Evolutionary conservation across 2,329 filamentous ascomycete species (phyloP).

Genomic region (Neocucurbitaria cava): DNA sequence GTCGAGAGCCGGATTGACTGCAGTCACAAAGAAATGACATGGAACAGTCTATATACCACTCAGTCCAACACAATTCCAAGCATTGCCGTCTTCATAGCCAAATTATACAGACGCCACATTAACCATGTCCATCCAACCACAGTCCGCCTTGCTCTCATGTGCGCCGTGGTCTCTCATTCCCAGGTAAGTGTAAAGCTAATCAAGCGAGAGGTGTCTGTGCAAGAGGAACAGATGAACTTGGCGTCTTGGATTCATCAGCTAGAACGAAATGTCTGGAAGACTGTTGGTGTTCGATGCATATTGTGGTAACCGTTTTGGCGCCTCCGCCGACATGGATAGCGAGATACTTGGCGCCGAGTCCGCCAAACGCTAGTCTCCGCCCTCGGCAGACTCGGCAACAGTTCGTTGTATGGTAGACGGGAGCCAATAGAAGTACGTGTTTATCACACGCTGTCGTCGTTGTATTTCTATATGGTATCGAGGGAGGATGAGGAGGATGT

Average conservation of each 20-base stretch:
- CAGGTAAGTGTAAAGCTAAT: constrained; percentile 8
- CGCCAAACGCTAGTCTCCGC: constrained; percentile 23
- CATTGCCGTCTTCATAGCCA: constrained; percentile 3
- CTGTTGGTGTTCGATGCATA: constrained; percentile 5
- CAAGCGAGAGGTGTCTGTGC: constrained; percentile 1
- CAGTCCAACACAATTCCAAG: constrained; percentile 1
- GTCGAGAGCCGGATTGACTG: constrained; percentile 11
- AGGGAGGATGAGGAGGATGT: not conserved
- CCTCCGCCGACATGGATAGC: constrained; percentile 19
- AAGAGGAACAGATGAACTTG: constrained; percentile 14
- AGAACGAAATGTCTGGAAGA: constrained; percentile 1
- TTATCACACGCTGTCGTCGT: constrained; percentile 17
- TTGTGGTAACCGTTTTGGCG: constrained; percentile 8
- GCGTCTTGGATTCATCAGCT: constrained; percentile 16
- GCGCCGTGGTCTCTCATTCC: constrained; percentile 5
- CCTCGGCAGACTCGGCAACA: constrained; percentile 14
- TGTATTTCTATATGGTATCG: constrained; percentile 11
- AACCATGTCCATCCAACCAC: constrained; percentile 18
- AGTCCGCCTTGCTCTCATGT: constrained; percentile 18
- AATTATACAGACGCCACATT: constrained; percentile 12
- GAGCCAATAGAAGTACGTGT: constrained; percentile 18
- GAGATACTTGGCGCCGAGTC: constrained; percentile 25
- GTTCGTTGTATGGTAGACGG: constrained; percentile 1
- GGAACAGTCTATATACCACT: constrained; percentile 22
- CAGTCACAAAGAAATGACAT: not conserved